Evolutionary conservation across 1,284 basidiomycete species (phyloP).

Genomic region (Rhodofomes roseus): DNA sequence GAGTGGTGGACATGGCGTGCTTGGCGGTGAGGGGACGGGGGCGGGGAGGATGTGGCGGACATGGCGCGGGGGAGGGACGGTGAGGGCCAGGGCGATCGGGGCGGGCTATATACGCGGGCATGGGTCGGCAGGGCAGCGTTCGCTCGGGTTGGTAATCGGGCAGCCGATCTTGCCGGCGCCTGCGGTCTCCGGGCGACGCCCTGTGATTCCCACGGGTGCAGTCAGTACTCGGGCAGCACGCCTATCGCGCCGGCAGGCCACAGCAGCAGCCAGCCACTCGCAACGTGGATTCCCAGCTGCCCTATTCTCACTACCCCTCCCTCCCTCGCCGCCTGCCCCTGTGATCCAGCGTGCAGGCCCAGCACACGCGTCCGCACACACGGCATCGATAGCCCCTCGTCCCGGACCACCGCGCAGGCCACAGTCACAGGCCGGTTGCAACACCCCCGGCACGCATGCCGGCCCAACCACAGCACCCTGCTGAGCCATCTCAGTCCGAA

Average conservation of each 20-base stretch:
- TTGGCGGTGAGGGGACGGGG: slow-evolving; percentile 13
- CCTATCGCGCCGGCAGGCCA: not conserved
- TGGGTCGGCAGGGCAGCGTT: not conserved
- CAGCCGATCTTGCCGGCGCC: not conserved
- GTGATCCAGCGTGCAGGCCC: not conserved
- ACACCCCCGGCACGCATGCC: not conserved
- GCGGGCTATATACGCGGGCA: not conserved
- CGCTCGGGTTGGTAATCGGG: not conserved
- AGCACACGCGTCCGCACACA: not conserved
- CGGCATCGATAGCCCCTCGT: not conserved
- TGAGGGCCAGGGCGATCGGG: not conserved
- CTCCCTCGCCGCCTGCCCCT: not conserved
- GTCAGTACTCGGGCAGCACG: not conserved
- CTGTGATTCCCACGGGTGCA: not conserved
- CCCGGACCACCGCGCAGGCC: not conserved
- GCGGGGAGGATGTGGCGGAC: slow-evolving; percentile 1
- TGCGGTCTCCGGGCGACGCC: not conserved
- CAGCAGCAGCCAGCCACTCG: not conserved
- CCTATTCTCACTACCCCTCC: not conserved
- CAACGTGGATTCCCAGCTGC: not conserved
- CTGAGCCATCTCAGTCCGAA: not conserved
- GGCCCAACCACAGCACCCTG: not conserved
- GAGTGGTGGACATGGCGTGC: slow-evolving; percentile 21
- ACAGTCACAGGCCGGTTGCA: not conserved
- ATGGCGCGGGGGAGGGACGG: not conserved